A percentile compares a stretch with the other conserved stretches of the same genome.
phyloP scores from a whole-genome alignment of 768 basidiomycete genomes.

The Xerocomus potaroensis region DNA sequence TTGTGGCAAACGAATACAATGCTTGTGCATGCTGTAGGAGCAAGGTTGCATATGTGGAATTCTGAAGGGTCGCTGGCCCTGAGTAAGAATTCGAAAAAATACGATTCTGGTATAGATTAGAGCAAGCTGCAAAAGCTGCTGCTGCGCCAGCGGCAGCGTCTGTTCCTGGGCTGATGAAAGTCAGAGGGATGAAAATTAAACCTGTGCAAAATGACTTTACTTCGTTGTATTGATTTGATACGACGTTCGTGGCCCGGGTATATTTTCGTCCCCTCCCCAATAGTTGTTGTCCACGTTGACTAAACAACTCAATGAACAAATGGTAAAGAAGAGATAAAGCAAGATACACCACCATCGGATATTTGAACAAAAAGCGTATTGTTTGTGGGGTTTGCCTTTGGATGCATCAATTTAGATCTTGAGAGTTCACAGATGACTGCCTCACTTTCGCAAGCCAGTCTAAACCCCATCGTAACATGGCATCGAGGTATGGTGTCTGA shows the following conservation, averaged over 20 bases:
- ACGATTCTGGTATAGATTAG: constrained; percentile 69
- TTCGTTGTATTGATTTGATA: constrained; percentile 72
- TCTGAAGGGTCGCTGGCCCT: constrained; percentile 61
- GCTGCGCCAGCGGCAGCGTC: constrained; percentile 83
- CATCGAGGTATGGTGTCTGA: constrained; percentile 89
- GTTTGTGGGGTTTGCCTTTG: constrained; percentile 73
- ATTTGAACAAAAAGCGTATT: constrained; percentile 76
- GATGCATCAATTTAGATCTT: neutral
- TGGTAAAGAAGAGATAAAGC: neutral
- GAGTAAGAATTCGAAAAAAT: constrained; percentile 51
- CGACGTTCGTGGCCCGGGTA: constrained; percentile 70
- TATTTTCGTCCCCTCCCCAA: constrained; percentile 83
- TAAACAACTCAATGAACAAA: constrained; percentile 21
- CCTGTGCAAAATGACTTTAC: constrained; percentile 22
- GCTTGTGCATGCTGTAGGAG: constrained; percentile 72
- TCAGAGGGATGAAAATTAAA: neutral
- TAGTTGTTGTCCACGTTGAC: constrained; percentile 69
- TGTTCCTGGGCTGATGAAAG: constrained; percentile 62
- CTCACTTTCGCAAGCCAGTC: constrained; percentile 88
- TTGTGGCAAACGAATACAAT: constrained; percentile 74
- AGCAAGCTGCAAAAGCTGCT: constrained; percentile 85
- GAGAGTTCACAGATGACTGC: neutral
- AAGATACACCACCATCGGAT: constrained; percentile 46
- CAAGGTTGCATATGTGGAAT: constrained; percentile 64
- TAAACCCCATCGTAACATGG: constrained; percentile 85